Conservation (phyloP, 345 rosid species). For the Boechera retrofracta region DNA sequence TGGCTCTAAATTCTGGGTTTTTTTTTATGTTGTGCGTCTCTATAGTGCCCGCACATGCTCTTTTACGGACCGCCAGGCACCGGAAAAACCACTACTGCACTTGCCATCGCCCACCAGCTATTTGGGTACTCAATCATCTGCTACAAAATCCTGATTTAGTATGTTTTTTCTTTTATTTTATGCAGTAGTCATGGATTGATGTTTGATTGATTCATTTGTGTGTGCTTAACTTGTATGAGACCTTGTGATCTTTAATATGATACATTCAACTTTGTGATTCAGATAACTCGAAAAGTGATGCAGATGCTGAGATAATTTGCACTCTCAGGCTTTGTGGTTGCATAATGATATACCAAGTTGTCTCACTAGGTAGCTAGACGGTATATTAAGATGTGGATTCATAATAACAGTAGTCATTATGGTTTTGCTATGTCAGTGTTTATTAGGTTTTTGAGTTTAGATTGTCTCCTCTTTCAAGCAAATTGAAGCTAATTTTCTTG, state of each 20-base stretch:
- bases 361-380: slow-evolving; percentile 4
- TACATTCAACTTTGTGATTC: background rate
- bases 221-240: background rate
- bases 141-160: background rate
- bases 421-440: background rate
- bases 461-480: background rate
- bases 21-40: background rate
- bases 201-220: slow-evolving; percentile 1
- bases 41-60: slow-evolving; percentile 95
- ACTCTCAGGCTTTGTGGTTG: background rate
- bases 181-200: background rate
- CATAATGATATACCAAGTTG: background rate
- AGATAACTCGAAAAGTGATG: background rate
- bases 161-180: background rate
- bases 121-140: slow-evolving; percentile 61
- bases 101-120: slow-evolving; percentile 94
- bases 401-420: background rate
- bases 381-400: slow-evolving; percentile 1
- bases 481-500: background rate
- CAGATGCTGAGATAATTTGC: background rate
- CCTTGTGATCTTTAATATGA: background rate
- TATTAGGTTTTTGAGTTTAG: background rate
- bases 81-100: slow-evolving; percentile 94
- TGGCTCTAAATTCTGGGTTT: slow-evolving; percentile 15
- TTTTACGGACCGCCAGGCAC: slow-evolving; percentile 99